Evolutionary conservation across 495 filamentous ascomycete genomes (phyloP).

Genomic region (Podospora pseudopauciseta): DNA sequence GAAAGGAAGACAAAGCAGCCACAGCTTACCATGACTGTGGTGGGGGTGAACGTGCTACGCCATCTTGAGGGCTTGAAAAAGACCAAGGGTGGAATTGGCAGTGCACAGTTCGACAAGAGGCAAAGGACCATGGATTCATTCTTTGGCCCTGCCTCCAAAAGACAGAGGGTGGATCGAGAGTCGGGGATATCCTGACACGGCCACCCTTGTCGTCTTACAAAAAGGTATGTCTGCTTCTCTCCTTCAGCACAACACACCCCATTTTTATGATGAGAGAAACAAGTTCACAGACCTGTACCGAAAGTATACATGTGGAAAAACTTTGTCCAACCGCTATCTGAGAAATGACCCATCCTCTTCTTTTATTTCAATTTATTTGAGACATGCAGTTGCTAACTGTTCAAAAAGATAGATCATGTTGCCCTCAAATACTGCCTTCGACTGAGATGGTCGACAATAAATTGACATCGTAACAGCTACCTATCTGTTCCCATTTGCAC

Average conservation of each 20-base stretch:
- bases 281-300: constrained; percentile 81
- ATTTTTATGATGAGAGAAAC: constrained; percentile 59
- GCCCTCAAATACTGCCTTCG: no score
- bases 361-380: constrained; percentile 13
- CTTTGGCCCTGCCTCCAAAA: constrained; percentile 53
- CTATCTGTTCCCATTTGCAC: neutral
- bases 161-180: constrained; percentile 33
- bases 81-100: constrained; percentile 73
- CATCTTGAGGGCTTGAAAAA: constrained; percentile 73
- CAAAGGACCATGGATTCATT: constrained; percentile 77
- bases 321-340: constrained; percentile 79
- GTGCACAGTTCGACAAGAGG: constrained; percentile 62
- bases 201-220: constrained; percentile 6
- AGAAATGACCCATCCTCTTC: constrained; percentile 34
- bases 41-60: constrained; percentile 56
- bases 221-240: constrained; percentile 35
- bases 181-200: constrained; percentile 9
- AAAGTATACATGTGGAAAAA: constrained; percentile 56
- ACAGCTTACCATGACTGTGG: constrained; percentile 37
- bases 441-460: neutral
- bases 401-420: constrained; percentile 1
- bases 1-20: constrained; percentile 19
- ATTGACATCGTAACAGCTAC: neutral
- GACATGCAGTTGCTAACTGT: constrained; percentile 26
- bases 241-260: constrained; percentile 8